Evolutionary conservation across 371 early-diverging fungal species (phyloP).

Genomic region (Mortierella sp.): DNA sequence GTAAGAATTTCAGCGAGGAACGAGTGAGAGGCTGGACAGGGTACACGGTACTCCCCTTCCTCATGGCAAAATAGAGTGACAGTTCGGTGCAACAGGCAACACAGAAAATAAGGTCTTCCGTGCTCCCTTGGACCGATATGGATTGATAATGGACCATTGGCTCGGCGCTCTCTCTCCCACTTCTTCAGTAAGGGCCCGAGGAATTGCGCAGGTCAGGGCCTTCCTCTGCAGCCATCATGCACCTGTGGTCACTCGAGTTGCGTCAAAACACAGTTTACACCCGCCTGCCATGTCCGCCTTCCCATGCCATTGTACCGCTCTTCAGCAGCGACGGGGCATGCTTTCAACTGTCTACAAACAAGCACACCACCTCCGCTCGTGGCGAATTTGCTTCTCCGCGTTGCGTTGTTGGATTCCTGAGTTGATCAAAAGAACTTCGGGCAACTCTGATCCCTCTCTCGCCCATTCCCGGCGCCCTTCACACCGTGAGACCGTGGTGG

Average conservation of each 20-base stretch:
- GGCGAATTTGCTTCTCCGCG: constrained; percentile 1
- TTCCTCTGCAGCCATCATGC: not conserved
- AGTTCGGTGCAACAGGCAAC: no score
- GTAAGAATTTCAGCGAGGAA: not conserved
- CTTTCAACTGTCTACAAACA: not conserved
- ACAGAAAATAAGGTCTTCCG: not conserved
- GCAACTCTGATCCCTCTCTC: not conserved
- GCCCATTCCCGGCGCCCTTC: not conserved
- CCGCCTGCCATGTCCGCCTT: not conserved
- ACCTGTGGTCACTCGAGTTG: not conserved
- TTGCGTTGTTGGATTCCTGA: not conserved
- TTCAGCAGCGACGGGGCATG: not conserved
- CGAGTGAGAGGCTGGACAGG: not conserved
- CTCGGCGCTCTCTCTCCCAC: not conserved
- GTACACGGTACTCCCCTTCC: not conserved
- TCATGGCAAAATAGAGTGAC: not conserved
- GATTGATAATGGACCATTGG: not conserved
- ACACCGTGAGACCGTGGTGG: not conserved
- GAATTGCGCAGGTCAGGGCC: not conserved
- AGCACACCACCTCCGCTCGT: not conserved
- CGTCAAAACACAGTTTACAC: constrained; percentile 12
- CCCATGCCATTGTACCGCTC: not conserved
- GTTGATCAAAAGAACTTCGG: constrained; percentile 1
- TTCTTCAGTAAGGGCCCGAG: not conserved
- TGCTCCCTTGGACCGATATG: not conserved